Base-by-base conservation (phyloP, 495 filamentous ascomycete genomes). In the Aspergillus sparsus region DNA sequence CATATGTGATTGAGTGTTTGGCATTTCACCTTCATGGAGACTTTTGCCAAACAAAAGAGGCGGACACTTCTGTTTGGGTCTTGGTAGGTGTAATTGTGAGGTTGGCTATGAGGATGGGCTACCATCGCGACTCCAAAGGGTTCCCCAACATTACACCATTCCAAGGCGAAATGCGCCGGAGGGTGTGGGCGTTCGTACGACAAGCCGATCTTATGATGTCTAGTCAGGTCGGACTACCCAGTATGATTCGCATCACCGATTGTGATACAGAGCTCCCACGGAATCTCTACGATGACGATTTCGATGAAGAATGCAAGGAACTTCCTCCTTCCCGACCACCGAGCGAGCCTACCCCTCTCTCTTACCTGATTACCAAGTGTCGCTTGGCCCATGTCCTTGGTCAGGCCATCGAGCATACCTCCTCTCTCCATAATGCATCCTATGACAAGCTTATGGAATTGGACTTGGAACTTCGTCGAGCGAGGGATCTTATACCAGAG, bases 201-300 rank as follows among this genome's bases (percentile, higher is more conserved):
- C 85, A 89, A 65, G 81, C 86, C 50, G 94, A 99, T 69, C 79
- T 94, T 1, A 73, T 95, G 15, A 93, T 96, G 69, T 97, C 95
- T 2, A 95, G 93, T 62, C 93, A 96, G 74, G 79, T 91, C 53
- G 93, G 92, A 6, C 73, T 98, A 41, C 94, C 94, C n/a, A 85
- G 82, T 53, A 97, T 97, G 88, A 86, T 97, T 15, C 85, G 91
- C 55, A 77, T 84, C 13, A 80, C 86, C 9, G 91, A 97, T 70
- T 92, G 84, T 58, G 95, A 99, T 67, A 90, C 91, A 0, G 85
- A 90, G 55, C 72, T 96, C 36, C 94, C 94, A 13, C 83, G 88
- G 61, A 99, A 98, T 71, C 79, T 97, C 27, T 93, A 91, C 68
- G 94, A 99, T 68, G 93, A 97, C 64, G 95, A 98, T 65, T 89